These are phyloP conservation scores for Solanum aculeatissimum DNA, from an alignment of 305 asterid genomes.

Conservation along the genomic window DNA sequence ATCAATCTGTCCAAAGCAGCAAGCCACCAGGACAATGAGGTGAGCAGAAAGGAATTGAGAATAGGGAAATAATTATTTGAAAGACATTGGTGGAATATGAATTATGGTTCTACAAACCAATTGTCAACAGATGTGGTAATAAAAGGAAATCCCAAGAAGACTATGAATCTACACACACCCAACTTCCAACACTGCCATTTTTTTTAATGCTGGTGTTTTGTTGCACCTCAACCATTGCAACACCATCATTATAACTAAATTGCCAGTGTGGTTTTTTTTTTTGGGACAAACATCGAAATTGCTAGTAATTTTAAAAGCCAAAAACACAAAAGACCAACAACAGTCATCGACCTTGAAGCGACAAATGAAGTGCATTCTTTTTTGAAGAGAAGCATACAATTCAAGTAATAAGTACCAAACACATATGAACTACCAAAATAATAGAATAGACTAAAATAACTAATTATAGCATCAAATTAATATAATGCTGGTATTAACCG, in stretches of 20 bases:
- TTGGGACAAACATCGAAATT: neutral
- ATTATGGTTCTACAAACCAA: neutral
- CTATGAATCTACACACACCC: neutral
- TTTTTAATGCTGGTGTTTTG: neutral
- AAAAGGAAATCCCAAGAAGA: neutral
- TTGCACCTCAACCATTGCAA: neutral
- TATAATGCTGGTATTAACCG: neutral
- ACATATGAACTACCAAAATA: neutral
- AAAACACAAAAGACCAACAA: neutral
- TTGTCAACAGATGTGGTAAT: neutral
- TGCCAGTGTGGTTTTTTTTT: neutral
- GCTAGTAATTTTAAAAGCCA: neutral
- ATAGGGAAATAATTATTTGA: neutral
- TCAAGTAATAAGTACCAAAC: neutral
- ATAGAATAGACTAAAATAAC: neutral
- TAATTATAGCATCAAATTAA: neutral
- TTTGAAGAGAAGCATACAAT: neutral
- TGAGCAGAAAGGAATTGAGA: neutral
- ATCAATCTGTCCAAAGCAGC: constrained; percentile 29
- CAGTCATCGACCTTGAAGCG: neutral
- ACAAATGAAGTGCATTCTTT: neutral
- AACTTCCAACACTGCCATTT: neutral
- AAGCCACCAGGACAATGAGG: neutral
- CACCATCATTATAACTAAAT: neutral
- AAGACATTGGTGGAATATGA: neutral